Conservation (phyloP, 768 basidiomycete species). For the Termitomyces sp. region DNA sequence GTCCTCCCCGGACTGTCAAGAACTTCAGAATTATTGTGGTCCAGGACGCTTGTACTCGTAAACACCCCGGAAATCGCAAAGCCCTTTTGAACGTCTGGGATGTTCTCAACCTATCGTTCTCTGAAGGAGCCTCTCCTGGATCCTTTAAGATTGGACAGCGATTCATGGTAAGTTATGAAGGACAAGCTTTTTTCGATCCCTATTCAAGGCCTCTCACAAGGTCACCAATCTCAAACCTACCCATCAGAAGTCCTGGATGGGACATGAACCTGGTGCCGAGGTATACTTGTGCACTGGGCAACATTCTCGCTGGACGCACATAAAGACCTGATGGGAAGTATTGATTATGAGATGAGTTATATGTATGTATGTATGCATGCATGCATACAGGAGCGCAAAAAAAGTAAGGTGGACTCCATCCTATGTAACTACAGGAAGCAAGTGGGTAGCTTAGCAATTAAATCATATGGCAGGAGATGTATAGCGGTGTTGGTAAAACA, state of each 20-base stretch:
- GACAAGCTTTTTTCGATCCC: neutral
- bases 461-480: neutral
- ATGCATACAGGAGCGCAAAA: constrained; percentile 7
- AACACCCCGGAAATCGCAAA: constrained; percentile 48
- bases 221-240: constrained; percentile 71
- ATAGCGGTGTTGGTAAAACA: neutral
- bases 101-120: constrained; percentile 44
- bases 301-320: constrained; percentile 56
- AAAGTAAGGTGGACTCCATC: constrained; percentile 1
- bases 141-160: constrained; percentile 59
- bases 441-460: neutral
- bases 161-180: constrained; percentile 52
- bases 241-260: constrained; percentile 71
- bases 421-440: neutral
- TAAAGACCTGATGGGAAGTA: constrained; percentile 18
- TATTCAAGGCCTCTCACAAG: constrained; percentile 16
- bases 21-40: constrained; percentile 73
- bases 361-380: neutral
- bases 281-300: constrained; percentile 67
- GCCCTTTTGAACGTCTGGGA: constrained; percentile 89
- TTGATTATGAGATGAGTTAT: constrained; percentile 3
- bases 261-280: constrained; percentile 51
- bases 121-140: constrained; percentile 47
- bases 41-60: constrained; percentile 54
- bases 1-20: constrained; percentile 72